Base-by-base conservation (phyloP, 768 basidiomycete species). In the Pleurotus tuber-regium region DNA sequence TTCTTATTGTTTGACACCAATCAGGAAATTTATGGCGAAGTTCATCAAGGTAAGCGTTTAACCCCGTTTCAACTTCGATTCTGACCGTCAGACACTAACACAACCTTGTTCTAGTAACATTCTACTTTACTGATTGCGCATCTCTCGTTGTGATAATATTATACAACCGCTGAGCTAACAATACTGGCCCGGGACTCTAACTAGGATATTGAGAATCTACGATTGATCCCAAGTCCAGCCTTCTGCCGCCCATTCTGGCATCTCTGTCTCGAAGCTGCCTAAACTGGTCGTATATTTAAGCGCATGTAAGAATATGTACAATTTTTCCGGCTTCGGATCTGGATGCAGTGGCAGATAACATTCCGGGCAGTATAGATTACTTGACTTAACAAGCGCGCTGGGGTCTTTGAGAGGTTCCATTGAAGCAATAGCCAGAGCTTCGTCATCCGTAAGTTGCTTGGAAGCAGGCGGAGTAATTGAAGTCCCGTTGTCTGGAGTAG, bases 291-390 rank as follows among this genome's bases (percentile, higher is more conserved):
- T 89, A 67, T 94, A 98, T 59, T 80, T 79, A 62, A 89, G 67
- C 23, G 97, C 95, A 61, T 99, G 97, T 62, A 99, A 70, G 70
- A 95, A 99, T 58, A 99, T 98, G 69, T 92, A 98, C 51, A 98
- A 73, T 54, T 84, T 84, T 65, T 94, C 92, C 2, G 95, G 94
- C 61, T 82, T 83, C 1, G 96, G 97, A 68, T 99, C 97, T 9
- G 93, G 92, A 52, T 94, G 86, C 21, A 98, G 70, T 12, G 97
- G 97, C 40, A 97, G 74, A 66, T 89, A 98, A 65, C 96, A 99
- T 63, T 92, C 90, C 1, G 80, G 74, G 65, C 96, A 99, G 69
- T 92, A 97, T 16, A 77, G 61, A 50, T 75, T 72, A 25, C 31
- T 35, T 11, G 64, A 63, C 44, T 71, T 61, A 33, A 70, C 61